Base-by-base conservation (phyloP, 2,329 filamentous ascomycete species). In the Trichoderma sp. region DNA sequence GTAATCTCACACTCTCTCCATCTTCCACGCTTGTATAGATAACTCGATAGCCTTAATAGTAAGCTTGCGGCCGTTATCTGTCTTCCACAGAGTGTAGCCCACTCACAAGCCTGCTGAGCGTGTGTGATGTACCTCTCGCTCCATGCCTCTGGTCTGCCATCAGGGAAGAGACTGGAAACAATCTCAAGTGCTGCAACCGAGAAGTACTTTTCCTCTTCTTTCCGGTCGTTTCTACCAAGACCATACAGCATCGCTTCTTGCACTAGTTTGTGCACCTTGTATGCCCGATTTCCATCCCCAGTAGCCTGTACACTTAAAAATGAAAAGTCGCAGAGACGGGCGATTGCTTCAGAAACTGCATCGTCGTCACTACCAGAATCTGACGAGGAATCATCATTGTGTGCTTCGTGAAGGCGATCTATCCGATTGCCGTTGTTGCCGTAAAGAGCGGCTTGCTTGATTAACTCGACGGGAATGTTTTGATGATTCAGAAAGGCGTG, bases 401-500 rank as follows among this genome's bases (percentile, higher is more conserved):
- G 42, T 13, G n/a, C 6, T 22, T 45, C 19, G 2, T 2, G 0
- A 22, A 1, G 6, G 22, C 12, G 42, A 22, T 56, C 27, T 5
- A 22, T 19, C n/a, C 1, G 12, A 45, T 48, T 22, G 1, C 15
- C 17, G 4, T 22, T n/a, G 13, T n/a, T 9, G 22, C 12, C 2
- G 3, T 35, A 35, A 15, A 17, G 15, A 29, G 27, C 35, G 12
- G 58, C 58, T 4, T 34, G 27, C 19, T 53, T 57, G 1, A 79
- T 42, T 0, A 80, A 37, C 15, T 75, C 69, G 27, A 71, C 66
- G 1, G 76, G 72, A 39, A 80, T 76, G 2, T 74, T 70, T 57
- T 77, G 72, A 48, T 74, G 75, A 45, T 80, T 74, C 3, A 79
- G 15, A 53, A 74, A 79, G 0, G 77, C 73, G 3, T 80, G 64